Conservation (phyloP, 1,284 basidiomycete species). For the Tylopilus sp. region DNA sequence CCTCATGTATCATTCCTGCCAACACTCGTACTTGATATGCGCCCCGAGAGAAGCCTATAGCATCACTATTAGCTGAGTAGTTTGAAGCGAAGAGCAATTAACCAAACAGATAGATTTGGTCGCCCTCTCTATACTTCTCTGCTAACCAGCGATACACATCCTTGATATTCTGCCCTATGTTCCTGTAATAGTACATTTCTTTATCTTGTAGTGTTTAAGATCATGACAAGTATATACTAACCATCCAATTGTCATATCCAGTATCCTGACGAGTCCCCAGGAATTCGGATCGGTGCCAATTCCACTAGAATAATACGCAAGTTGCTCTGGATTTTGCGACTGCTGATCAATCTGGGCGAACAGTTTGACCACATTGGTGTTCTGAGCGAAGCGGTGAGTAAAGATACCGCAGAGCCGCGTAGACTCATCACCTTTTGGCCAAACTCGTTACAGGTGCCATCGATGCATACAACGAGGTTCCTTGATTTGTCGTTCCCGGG, state of each 20-base stretch:
- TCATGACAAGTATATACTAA: constrained; percentile 5
- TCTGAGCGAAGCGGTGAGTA: constrained; percentile 25
- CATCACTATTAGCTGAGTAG: neutral
- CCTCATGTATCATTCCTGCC: constrained; percentile 54
- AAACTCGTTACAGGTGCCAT: constrained; percentile 22
- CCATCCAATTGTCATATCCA: constrained; percentile 42
- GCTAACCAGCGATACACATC: constrained; percentile 55
- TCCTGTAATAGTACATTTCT: constrained; percentile 18
- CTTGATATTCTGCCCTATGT: constrained; percentile 39
- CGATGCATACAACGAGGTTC: constrained; percentile 26
- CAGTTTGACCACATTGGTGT: constrained; percentile 42
- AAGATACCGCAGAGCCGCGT: neutral
- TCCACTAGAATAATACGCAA: constrained; percentile 47
- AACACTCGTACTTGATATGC: constrained; percentile 48
- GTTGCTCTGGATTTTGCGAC: constrained; percentile 20
- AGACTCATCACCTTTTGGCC: constrained; percentile 17
- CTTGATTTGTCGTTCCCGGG: constrained; percentile 4
- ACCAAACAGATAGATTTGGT: constrained; percentile 48
- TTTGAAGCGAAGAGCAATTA: neutral
- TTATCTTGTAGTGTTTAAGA: neutral
- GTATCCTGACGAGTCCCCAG: constrained; percentile 13
- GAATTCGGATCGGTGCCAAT: constrained; percentile 44
- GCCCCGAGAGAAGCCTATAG: constrained; percentile 56
- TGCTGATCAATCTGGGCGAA: constrained; percentile 32
- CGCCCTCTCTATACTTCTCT: constrained; percentile 42